Conservation (phyloP, 306 rosid species). For the Quercus mongolica region DNA sequence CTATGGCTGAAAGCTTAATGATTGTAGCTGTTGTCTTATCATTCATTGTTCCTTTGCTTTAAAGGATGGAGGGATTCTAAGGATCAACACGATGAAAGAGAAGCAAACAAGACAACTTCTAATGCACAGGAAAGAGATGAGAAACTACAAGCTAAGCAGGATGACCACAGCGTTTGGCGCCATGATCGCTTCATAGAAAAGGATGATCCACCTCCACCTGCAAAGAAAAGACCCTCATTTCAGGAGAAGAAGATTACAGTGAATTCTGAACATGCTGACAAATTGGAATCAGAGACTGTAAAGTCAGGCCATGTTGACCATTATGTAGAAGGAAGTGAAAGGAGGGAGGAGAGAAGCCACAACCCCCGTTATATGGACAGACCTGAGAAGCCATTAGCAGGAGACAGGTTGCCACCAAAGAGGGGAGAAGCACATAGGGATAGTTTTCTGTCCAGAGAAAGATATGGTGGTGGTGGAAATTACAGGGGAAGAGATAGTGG, state of each 20-base stretch:
- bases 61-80: slow-evolving; percentile 62
- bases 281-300: slow-evolving; percentile 29
- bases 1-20: background rate
- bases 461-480: slow-evolving; percentile 44
- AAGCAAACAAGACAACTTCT: slow-evolving; percentile 31
- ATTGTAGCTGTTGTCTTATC: background rate
- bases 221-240: slow-evolving; percentile 78
- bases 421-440: slow-evolving; percentile 49
- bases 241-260: slow-evolving; percentile 70
- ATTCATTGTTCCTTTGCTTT: background rate
- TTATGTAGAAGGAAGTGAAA: slow-evolving; percentile 45
- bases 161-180: slow-evolving; percentile 37
- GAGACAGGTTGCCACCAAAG: slow-evolving; percentile 32
- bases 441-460: slow-evolving; percentile 52
- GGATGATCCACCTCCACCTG: slow-evolving; percentile 38
- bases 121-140: slow-evolving; percentile 51
- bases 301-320: slow-evolving; percentile 46
- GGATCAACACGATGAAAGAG: slow-evolving; percentile 39
- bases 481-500: slow-evolving; percentile 67
- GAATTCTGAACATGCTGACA: slow-evolving; percentile 43
- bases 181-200: slow-evolving; percentile 52
- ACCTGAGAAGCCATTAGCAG: slow-evolving; percentile 45
- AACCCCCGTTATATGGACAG: slow-evolving; percentile 45
- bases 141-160: slow-evolving; percentile 38
- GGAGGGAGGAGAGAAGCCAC: slow-evolving; percentile 59